Evolutionary conservation across 108 stramenopile species (phyloP), one percentile per base, ranked within the genome.

Genomic region (Skeletonema tropicum): DNA sequence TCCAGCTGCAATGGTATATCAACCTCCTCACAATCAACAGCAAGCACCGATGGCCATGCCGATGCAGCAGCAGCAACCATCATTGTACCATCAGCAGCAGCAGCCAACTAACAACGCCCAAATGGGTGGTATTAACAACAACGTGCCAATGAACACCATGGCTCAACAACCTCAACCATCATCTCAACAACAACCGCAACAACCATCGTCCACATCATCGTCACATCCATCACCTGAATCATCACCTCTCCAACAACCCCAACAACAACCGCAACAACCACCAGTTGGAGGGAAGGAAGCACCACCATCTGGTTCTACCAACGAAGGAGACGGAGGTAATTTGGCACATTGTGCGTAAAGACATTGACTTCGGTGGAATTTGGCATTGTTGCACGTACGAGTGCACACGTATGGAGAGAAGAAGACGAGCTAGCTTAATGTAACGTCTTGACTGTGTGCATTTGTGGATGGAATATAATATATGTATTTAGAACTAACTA

Each of bases 331-430:
- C 25, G 84, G 84, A n/a, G 80, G 84, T 2, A 85, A 85, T 30
- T 74, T 81, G 62, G 84, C 84, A 29, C 84, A 85, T 57, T 85
- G 84, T 70, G 84, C 84, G 0, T 85, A 74, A n/a, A n/a, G n/a
- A 67, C 1, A 39, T 2, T 29, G 26, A 29, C 26, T 2, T 39
- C 12, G 35, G 6, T 35, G 6, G 35, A 39, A 39, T 12, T 39
- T 39, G 11, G 11, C 11, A 39, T 39, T 39, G 10, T 39, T n/a
- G n/a, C n/a, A n/a, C n/a, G 38, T 12, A 39, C 38, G 38, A 39
- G 38, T 12, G 38, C 38, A 39, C 1, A 12, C 11, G 11, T 10
- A 39, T 10, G 38, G 3, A 39, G 3, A 39, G 11, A 39, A 39
- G 38, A 2, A 39, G 38, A 39, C 38, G 38, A 39, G 38, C 38